These are phyloP conservation scores for Geotrichum phurueaensis DNA, from an alignment of 1,139 yeast species.

Conservation along the genomic window DNA sequence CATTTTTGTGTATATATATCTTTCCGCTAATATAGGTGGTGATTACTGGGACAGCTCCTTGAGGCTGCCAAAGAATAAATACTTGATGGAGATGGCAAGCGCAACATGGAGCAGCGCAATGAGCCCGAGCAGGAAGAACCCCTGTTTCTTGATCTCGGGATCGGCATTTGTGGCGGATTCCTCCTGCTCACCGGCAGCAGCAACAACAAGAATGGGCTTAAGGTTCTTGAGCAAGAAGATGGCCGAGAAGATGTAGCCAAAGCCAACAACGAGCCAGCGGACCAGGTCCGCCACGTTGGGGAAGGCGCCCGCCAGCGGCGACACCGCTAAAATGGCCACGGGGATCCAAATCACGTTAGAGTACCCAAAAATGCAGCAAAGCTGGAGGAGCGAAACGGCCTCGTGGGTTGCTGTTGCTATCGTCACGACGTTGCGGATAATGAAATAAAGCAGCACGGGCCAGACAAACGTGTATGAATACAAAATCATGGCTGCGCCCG, in stretches of 20 bases:
- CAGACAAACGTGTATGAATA: conserved; percentile 67
- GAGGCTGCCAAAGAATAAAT: conserved; percentile 31
- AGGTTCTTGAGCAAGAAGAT: conserved; percentile 37
- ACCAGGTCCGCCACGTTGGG: conserved; percentile 34
- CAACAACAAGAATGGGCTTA: conserved; percentile 30
- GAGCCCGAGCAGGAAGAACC: conserved; percentile 30
- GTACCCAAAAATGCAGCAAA: conserved; percentile 67
- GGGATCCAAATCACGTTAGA: conserved; percentile 77
- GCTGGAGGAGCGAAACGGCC: conserved; percentile 37
- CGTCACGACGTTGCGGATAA: conserved; percentile 40
- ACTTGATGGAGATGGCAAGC: conserved; percentile 37
- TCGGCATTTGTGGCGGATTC: conserved; percentile 30
- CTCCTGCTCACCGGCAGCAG: conserved; percentile 28
- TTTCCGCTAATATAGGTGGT: neutral
- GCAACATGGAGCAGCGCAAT: conserved; percentile 36
- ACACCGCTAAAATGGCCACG: conserved; percentile 52
- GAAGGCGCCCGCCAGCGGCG: conserved; percentile 36
- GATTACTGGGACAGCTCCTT: conserved; percentile 5
- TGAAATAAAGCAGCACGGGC: conserved; percentile 50
- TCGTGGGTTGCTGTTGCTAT: conserved; percentile 24
- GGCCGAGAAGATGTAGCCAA: conserved; percentile 37
- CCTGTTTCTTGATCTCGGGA: conserved; percentile 29
- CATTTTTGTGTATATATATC: neutral
- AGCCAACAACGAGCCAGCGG: conserved; percentile 35
- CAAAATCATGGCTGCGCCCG: conserved; percentile 59